Conservation (phyloP, 306 rosid species). For the Boehmeria nivea region DNA sequence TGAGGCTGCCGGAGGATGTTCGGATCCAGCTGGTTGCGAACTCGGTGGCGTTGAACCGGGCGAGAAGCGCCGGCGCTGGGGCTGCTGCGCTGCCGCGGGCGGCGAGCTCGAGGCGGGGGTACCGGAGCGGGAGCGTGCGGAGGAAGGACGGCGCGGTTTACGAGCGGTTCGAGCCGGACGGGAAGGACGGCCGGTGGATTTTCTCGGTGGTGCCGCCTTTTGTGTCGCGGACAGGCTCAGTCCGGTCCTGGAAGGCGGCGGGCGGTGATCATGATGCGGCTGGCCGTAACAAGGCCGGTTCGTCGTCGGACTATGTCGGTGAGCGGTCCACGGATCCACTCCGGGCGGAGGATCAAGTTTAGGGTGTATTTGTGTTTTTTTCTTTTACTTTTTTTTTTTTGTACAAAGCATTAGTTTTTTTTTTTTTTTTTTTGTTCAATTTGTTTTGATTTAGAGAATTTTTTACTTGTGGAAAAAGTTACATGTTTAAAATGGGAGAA, state of each 20-base stretch:
- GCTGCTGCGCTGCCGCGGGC: slow-evolving; percentile 40
- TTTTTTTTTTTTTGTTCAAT: background rate
- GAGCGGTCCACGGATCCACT: slow-evolving; percentile 44
- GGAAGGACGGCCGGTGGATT: slow-evolving; percentile 26
- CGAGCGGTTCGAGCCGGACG: slow-evolving; percentile 19
- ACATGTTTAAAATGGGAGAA: background rate
- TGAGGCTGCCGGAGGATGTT: slow-evolving; percentile 66
- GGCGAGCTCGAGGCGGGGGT: slow-evolving; percentile 49
- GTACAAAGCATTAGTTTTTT: background rate
- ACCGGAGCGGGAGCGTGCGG: slow-evolving; percentile 43
- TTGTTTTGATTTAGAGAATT: background rate
- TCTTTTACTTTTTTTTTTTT: background rate
- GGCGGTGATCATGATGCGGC: background rate
- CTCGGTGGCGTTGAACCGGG: slow-evolving; percentile 36
- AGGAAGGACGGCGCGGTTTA: background rate
- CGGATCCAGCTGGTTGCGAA: slow-evolving; percentile 49
- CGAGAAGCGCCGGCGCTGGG: slow-evolving; percentile 28
- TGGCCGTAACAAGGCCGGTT: background rate
- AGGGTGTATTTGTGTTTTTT: background rate
- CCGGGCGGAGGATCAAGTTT: slow-evolving; percentile 14
- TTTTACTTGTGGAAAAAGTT: background rate
- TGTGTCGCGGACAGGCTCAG: slow-evolving; percentile 27
- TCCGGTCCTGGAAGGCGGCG: slow-evolving; percentile 1
- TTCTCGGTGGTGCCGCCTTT: slow-evolving; percentile 38
- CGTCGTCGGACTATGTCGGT: slow-evolving; percentile 26